Percentiles rank a stretch among this genome's conserved stretches.
Conservation (phyloP, 2,329 filamentous ascomycete genomes). For the Cladosporium colombiae region DNA sequence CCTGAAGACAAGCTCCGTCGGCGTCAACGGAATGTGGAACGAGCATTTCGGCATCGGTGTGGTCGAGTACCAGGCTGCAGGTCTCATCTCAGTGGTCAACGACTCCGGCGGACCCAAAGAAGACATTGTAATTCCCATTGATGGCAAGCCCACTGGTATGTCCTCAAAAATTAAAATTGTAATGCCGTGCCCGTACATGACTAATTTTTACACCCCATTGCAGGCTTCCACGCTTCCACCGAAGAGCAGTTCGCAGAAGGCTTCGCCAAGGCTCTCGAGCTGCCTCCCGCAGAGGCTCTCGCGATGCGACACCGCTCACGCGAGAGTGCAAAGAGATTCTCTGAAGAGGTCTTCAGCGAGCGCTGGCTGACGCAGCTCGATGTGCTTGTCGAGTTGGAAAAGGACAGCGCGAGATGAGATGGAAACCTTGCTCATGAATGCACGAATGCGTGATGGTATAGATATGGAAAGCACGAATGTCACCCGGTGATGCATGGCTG, state of each 20-base stretch:
- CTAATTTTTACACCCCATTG: slow-evolving; percentile 23
- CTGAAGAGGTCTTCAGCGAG: slow-evolving; percentile 78
- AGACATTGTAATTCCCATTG: slow-evolving; percentile 83
- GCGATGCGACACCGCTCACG: slow-evolving; percentile 75
- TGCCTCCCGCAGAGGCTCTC: slow-evolving; percentile 65
- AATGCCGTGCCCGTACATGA: background rate
- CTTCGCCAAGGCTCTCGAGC: slow-evolving; percentile 73
- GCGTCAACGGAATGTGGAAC: slow-evolving; percentile 99
- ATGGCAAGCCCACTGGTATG: slow-evolving; percentile 75
- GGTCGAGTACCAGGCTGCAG: slow-evolving; percentile 96
- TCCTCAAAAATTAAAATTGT: background rate
- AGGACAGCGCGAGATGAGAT: background rate
- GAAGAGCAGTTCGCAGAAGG: slow-evolving; percentile 75
- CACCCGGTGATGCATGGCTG: too few species aligned
- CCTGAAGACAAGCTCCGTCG: slow-evolving; percentile 74
- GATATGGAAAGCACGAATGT: background rate
- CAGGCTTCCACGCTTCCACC: slow-evolving; percentile 83
- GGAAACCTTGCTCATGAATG: background rate
- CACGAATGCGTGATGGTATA: background rate
- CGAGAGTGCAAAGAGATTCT: slow-evolving; percentile 78
- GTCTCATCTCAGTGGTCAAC: slow-evolving; percentile 89
- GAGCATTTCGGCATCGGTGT: slow-evolving; percentile 99
- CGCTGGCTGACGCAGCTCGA: slow-evolving; percentile 78
- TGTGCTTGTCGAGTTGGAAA: slow-evolving; percentile 58
- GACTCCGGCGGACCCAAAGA: slow-evolving; percentile 88